Base-by-base conservation (phyloP, 75 land plant genomes). In the Pinus tabuliformis region DNA sequence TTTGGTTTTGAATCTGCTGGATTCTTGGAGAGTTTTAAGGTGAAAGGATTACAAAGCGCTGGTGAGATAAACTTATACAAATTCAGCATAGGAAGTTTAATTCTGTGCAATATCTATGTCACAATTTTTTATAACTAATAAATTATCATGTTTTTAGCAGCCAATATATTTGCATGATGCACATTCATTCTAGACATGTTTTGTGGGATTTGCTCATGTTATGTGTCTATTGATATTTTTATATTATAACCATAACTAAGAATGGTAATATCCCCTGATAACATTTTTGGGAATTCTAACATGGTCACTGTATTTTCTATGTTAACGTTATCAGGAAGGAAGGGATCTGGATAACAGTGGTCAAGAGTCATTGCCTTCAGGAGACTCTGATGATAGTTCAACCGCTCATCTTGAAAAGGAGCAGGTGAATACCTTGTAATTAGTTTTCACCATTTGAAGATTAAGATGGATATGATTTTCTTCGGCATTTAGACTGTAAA, bases 361-460 rank as follows among this genome's bases (percentile, higher is more conserved):
- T 68, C 52, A 68, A 68, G 42, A 68, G 72, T 13, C 72, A 42
- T n/a, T 45, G 22, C 52, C 72, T 68, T 68, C 72, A 18, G 54
- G 4, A 12, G 52, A 42, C 49, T 68, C 49, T 68, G 49, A 39
- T 39, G 49, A 68, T 42, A 68, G 42, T 42, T 42, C 72, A 18
- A 42, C 18, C 42, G 72, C n/a, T 20, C 33, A 68, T 4, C 39
- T 42, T 39, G 72, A 68, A 39, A 68, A 5, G 49, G 52, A 68
- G 36, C 72, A 68, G 52, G 72, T 68, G 72, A 42, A 20, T 68
- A 9, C 39, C 72, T 45, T 42, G 36, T 52, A 68, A 68, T 68
- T 42, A 21, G n/a, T 42, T 45, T 68, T 45, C 7, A 68, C n/a
- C 45, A 30, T 20, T 68, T 68, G 52, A 37, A 49, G 12, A 49